Evolutionary conservation across 2,329 filamentous ascomycete genomes (phyloP).

Genomic region (Talaromyces sp.): DNA sequence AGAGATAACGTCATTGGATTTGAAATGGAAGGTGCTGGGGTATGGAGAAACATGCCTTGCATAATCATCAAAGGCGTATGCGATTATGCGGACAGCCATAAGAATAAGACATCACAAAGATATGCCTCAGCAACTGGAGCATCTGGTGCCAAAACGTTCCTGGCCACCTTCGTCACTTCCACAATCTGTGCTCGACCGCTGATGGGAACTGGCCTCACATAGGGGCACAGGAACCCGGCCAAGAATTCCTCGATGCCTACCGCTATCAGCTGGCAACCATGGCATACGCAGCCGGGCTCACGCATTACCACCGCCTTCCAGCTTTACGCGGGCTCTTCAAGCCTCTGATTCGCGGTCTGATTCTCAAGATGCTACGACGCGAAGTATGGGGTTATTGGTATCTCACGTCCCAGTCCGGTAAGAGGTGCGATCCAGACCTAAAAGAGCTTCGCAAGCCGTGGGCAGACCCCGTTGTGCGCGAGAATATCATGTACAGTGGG

Average conservation of each 20-base stretch:
- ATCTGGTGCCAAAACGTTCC: too few relatives aligned
- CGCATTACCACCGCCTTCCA: constrained; percentile 39
- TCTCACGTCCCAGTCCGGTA: constrained; percentile 32
- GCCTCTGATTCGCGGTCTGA: constrained; percentile 29
- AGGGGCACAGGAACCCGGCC: constrained; percentile 28
- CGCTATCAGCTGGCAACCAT: constrained; percentile 41
- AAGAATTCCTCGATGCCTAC: constrained; percentile 29
- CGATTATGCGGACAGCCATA: too few relatives aligned
- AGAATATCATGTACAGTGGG: constrained; percentile 43
- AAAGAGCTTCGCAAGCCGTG: constrained; percentile 38
- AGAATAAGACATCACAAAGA: too few relatives aligned
- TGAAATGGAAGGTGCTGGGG: too few relatives aligned
- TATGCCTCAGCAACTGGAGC: too few relatives aligned
- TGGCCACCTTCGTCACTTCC: constrained; percentile 1
- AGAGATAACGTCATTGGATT: too few relatives aligned
- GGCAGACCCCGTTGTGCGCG: constrained; percentile 36
- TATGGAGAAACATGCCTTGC: too few relatives aligned
- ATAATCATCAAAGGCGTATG: too few relatives aligned
- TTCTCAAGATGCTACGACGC: constrained; percentile 39
- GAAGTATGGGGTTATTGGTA: constrained; percentile 45
- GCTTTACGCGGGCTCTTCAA: constrained; percentile 32
- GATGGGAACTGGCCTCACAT: constrained; percentile 2
- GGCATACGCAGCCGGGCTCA: constrained; percentile 32
- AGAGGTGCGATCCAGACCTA: constrained; percentile 30
- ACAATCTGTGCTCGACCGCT: neutral